Evolutionary conservation across 768 basidiomycete species (phyloP).

Genomic region (Candolleomyces eurysporus): DNA sequence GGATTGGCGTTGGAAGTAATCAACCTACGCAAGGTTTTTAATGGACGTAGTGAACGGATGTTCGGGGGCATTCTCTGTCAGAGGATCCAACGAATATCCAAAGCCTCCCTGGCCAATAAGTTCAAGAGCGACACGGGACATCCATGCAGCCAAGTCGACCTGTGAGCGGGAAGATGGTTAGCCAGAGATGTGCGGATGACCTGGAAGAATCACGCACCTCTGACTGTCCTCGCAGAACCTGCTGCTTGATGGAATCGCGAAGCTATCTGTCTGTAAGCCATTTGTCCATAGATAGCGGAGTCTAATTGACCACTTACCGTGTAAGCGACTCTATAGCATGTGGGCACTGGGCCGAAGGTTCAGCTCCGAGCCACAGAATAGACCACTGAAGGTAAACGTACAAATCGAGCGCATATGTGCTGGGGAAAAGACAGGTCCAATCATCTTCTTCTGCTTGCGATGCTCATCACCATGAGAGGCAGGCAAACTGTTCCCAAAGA

Average conservation of each 20-base stretch:
- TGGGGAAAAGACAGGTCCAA: constrained; percentile 36
- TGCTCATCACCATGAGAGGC: constrained; percentile 37
- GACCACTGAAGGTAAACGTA: constrained; percentile 8
- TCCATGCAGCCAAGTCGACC: constrained; percentile 32
- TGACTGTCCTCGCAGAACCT: constrained; percentile 25
- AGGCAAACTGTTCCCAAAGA: constrained; percentile 1
- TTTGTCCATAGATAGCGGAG: no score
- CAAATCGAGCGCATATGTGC: constrained; percentile 35
- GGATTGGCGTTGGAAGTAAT: not conserved
- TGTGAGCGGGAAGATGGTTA: constrained; percentile 4
- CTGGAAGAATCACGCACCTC: constrained; percentile 3
- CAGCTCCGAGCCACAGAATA: not conserved
- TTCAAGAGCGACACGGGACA: constrained; percentile 44
- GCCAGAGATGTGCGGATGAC: not conserved
- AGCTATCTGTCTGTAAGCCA: constrained; percentile 14
- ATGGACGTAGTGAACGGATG: constrained; percentile 29
- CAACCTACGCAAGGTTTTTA: constrained; percentile 27
- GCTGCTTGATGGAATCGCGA: constrained; percentile 16
- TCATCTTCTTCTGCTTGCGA: constrained; percentile 33
- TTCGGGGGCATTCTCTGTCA: constrained; percentile 24
- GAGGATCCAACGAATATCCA: constrained; percentile 36
- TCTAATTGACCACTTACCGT: not conserved
- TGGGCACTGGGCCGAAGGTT: constrained; percentile 23
- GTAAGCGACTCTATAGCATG: constrained; percentile 26
- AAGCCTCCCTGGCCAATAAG: constrained; percentile 47